Base-by-base conservation (phyloP, 2,329 filamentous ascomycete genomes). In the Emericellopsis cladophorae region DNA sequence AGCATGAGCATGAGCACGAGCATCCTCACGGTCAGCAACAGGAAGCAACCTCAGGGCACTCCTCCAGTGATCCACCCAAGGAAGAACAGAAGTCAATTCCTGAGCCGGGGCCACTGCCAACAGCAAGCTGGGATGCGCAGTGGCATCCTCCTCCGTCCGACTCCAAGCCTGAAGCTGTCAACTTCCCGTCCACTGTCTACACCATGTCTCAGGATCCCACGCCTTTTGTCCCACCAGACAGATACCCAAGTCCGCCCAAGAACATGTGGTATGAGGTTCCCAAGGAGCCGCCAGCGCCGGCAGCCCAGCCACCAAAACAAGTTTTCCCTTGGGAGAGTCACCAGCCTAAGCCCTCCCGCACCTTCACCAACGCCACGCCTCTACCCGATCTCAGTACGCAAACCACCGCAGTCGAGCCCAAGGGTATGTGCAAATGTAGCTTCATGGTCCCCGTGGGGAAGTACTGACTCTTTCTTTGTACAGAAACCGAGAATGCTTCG, bases 271-370 rank as follows among this genome's bases (percentile, higher is more conserved):
- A 92, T 56, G 68, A 90, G 51, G 74, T 93, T 31, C 88, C 88
- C 5, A 76, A 71, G 46, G 71, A 75, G 44, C 66, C 67, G 15
- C 76, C 76, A 18, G 70, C 76, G 37, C 65, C 59, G 21, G 51
- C 54, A n/a, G 49, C 71, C 35, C 67, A 79, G 47, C 73, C 66
- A 45, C 74, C 79, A 12, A 71, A 73, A 37, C 72, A 79, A 4
- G 80, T 96, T 38, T 98, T 98, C 58, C 92, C 92, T 1, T 98
- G 92, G 92, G 92, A 98, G 59, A 63, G 61, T 34, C 66, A 79
- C 43, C 75, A 74, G 45, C 71, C 81, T 11, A 76, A 68, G 51
- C 64, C 78, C 5, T 66, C 74, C 11, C 76, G 85, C 48, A 70
- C 79, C 11, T 92, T 89, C 52, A 48, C 43, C 22, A 35, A 39